Conservation (phyloP, 805 yeast genomes). For the Teunomyces atbi region DNA sequence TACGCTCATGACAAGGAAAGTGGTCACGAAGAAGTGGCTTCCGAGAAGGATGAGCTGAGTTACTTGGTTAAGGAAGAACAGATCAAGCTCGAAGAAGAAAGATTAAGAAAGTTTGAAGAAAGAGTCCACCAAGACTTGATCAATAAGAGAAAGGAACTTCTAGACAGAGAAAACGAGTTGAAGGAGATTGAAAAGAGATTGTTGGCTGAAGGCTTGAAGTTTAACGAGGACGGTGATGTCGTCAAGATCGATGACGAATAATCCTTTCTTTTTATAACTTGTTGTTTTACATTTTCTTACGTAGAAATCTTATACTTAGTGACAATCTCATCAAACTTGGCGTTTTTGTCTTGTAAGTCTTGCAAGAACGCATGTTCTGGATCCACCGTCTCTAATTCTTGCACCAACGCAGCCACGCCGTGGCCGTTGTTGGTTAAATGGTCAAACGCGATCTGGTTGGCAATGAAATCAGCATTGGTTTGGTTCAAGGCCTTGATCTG, state of each 20-base stretch:
- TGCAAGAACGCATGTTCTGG: slow-evolving; percentile 57
- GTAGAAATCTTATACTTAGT: slow-evolving; percentile 44
- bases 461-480: slow-evolving; percentile 47
- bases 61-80: slow-evolving; percentile 77
- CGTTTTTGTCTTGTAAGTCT: slow-evolving; percentile 61
- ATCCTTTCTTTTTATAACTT: not conserved
- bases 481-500: slow-evolving; percentile 46
- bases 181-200: slow-evolving; percentile 75
- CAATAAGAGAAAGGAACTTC: slow-evolving; percentile 75
- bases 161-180: slow-evolving; percentile 81
- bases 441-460: slow-evolving; percentile 63
- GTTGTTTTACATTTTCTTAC: slow-evolving; percentile 3
- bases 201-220: slow-evolving; percentile 52
- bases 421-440: slow-evolving; percentile 41
- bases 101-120: slow-evolving; percentile 81
- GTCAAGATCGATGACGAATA: slow-evolving; percentile 23
- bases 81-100: slow-evolving; percentile 83
- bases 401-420: slow-evolving; percentile 48
- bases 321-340: slow-evolving; percentile 67
- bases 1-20: slow-evolving; percentile 25
- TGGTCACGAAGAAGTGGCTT: slow-evolving; percentile 6
- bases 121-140: slow-evolving; percentile 85
- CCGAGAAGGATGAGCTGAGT: slow-evolving; percentile 13
- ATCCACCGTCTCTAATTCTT: slow-evolving; percentile 44
- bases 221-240: slow-evolving; percentile 36